Base-by-base conservation (phyloP, 2,329 filamentous ascomycete genomes). In the Ophiocordyceps camponoti-saundersi region DNA sequence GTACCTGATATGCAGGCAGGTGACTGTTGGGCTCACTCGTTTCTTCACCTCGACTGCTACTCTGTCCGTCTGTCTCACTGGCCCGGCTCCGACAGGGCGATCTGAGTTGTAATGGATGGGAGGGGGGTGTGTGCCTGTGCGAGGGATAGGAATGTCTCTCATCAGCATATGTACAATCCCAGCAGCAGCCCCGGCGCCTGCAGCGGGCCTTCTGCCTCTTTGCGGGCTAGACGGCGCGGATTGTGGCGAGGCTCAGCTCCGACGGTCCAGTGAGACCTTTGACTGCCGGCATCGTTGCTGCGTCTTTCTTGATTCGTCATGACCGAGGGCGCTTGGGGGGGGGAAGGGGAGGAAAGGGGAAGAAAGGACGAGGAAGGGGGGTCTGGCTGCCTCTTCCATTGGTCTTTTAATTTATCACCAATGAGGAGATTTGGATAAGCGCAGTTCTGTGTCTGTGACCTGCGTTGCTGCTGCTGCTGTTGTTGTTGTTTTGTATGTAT, bases 31-130 rank as follows among this genome's bases (percentile, higher is more conserved):
- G 36, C 36, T 20, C 10, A 10, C 5, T 20, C 36, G 6, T 20
- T 11, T 18, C n/a, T 40, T 18, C 40, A 45, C 36, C 16, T n/a
- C 21, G 48, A 52, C 45, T 29, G 26, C 26, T 29, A 29, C 50
- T 55, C 51, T 53, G 55, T 53, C 52, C 53, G 52, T 54, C 58
- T 65, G 63, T 66, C 63, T 65, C 55, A 60, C 55, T 59, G 51
- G 45, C 46, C 51, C 44, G 49, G 49, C 57, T 61, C 61, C 58
- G 57, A 64, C 53, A 63, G 63, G 61, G 43, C 58, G 50, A 61
- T 61, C 55, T 57, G 48, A 42, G 30, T 41, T 44, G 21, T 50
- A 29, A 26, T 4, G 23, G 23, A 26, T n/a, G 23, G 23, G 23
- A 26, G 23, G 23, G 23, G 26, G 26, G 11, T 5, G 26, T 5